phyloP scores from a whole-genome alignment of 495 filamentous ascomycete genomes.

The Cryomyces antarcticus region DNA sequence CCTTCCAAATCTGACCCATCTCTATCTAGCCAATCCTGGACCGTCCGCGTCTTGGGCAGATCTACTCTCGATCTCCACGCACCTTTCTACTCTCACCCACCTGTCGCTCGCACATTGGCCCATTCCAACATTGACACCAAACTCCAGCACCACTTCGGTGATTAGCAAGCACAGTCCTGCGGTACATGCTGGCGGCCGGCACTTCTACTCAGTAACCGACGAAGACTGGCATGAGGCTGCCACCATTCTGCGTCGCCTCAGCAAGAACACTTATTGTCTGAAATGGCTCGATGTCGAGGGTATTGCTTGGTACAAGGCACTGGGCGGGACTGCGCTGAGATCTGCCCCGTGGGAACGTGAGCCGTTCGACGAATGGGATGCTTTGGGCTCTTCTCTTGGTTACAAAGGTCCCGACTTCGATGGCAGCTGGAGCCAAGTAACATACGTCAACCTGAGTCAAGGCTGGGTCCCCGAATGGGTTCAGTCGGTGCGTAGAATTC shows the following conservation, averaged over 20 bases:
- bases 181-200: conserved; percentile 39
- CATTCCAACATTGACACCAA: conserved; percentile 43
- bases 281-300: conserved; percentile 68
- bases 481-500: conserved; percentile 2
- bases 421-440: conserved; percentile 27
- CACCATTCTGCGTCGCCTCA: conserved; percentile 45
- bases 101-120: conserved; percentile 72
- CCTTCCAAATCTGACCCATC: conserved; percentile 28
- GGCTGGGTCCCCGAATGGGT: conserved; percentile 22
- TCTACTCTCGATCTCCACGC: conserved; percentile 39
- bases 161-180: conserved; percentile 25
- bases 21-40: conserved; percentile 30
- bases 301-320: conserved; percentile 25
- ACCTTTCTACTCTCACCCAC: conserved; percentile 47
- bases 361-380: neutral
- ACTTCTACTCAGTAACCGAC: conserved; percentile 43
- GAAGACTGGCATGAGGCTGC: conserved; percentile 53
- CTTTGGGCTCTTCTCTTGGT: neutral
- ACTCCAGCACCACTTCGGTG: conserved; percentile 30
- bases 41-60: conserved; percentile 40
- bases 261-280: conserved; percentile 43
- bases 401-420: conserved; percentile 29
- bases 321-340: neutral
- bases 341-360: neutral
- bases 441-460: conserved; percentile 27